Evolutionary conservation across 75 land plant genomes (phyloP).

Genomic region (Adiantum capillusveneris): DNA sequence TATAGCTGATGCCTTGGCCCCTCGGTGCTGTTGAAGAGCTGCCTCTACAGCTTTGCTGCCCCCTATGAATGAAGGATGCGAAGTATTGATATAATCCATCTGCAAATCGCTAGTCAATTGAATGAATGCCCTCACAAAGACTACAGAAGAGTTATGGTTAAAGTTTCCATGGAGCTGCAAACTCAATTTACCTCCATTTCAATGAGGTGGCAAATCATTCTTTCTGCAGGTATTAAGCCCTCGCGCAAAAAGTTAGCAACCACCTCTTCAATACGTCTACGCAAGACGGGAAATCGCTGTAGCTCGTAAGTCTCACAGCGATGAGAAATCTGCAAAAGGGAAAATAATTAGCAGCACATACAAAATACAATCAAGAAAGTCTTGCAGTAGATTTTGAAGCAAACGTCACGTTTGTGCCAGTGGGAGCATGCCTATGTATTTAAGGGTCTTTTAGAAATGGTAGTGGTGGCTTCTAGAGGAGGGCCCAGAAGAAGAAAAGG

Average conservation of each 20-base stretch:
- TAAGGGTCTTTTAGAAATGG: no score
- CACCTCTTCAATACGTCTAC: constrained; percentile 79
- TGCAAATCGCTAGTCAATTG: constrained; percentile 5
- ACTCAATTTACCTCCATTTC: constrained; percentile 85
- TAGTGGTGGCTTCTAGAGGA: no score
- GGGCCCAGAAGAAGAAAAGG: no score
- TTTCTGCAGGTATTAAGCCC: constrained; percentile 80
- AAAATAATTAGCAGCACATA: no score
- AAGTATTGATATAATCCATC: constrained; percentile 99
- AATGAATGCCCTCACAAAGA: no score
- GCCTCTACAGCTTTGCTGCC: constrained; percentile 89
- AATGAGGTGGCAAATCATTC: constrained; percentile 88
- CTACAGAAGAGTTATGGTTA: no score
- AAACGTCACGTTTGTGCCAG: no score
- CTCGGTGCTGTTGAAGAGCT: constrained; percentile 63
- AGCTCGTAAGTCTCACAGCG: constrained; percentile 62
- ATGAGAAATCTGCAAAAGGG: constrained; percentile 63
- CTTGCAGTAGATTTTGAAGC: no score
- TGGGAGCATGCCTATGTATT: no score
- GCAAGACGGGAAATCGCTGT: constrained; percentile 71
- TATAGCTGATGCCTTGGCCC: constrained; percentile 34
- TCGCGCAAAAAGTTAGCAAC: constrained; percentile 68
- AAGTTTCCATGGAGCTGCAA: no score
- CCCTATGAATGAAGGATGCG: constrained; percentile 91
- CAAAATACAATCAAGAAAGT: no score